These are phyloP conservation scores for Hygrophorus russula DNA, from an alignment of 768 basidiomycete species.

Conservation along the genomic window DNA sequence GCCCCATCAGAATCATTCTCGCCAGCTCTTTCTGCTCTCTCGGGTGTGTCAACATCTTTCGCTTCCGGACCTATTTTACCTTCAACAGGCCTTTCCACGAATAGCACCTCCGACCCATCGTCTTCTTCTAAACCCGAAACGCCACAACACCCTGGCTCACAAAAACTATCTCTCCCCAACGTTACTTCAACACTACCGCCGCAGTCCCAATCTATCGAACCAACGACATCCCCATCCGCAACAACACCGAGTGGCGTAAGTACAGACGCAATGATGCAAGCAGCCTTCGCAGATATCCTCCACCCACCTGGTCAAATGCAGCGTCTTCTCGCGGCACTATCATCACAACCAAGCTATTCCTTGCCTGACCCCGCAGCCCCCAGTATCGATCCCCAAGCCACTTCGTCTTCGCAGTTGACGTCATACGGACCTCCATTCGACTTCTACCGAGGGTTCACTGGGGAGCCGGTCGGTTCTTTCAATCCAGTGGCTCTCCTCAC, in stretches of 20 bases:
- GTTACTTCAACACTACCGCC: constrained; percentile 11
- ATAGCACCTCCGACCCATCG: background rate
- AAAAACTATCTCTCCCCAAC: constrained; percentile 3
- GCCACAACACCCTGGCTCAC: constrained; percentile 3
- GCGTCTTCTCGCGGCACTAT: constrained; percentile 38
- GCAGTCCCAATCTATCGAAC: constrained; percentile 14
- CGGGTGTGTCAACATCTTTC: constrained; percentile 1
- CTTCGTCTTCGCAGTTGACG: constrained; percentile 16
- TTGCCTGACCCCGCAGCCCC: constrained; percentile 14
- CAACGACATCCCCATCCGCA: constrained; percentile 12
- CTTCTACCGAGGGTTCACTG: constrained; percentile 13
- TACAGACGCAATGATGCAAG: constrained; percentile 32
- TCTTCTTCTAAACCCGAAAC: background rate
- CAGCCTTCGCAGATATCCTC: constrained; percentile 38
- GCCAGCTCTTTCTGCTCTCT: background rate
- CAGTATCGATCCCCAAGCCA: background rate
- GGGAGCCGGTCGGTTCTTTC: constrained; percentile 11
- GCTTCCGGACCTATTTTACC: constrained; percentile 1
- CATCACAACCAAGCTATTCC: constrained; percentile 21
- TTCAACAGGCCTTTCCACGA: background rate
- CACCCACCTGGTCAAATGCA: constrained; percentile 42
- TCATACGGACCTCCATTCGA: constrained; percentile 25
- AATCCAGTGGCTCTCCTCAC: no score
- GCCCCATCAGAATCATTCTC: background rate
- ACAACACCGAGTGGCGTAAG: constrained; percentile 7